Percentiles rank a stretch among this genome's conserved stretches.
Conservation (phyloP, 306 rosid genomes). For the Prunus kanzakura region DNA sequence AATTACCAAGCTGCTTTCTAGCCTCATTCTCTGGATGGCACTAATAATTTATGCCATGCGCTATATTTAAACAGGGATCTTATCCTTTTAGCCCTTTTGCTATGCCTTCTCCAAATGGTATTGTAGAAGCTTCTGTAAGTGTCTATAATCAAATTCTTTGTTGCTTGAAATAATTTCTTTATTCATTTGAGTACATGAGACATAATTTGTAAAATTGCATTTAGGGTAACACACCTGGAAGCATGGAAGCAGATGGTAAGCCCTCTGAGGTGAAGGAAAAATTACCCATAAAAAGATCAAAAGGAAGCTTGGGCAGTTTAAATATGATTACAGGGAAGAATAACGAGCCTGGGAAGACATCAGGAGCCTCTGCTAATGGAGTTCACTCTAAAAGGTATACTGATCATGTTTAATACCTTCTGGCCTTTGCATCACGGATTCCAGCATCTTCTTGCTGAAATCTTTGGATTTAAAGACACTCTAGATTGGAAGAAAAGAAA, state of each 20-base stretch:
- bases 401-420: conserved; percentile 1
- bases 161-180: neutral
- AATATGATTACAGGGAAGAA: conserved; percentile 96
- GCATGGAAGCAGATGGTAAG: conserved; percentile 78
- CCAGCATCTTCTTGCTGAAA: neutral
- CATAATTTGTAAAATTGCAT: conserved; percentile 32
- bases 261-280: conserved; percentile 89
- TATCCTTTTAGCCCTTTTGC: conserved; percentile 97
- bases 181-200: conserved; percentile 18
- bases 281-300: conserved; percentile 91
- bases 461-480: neutral
- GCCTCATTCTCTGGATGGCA: conserved; percentile 21
- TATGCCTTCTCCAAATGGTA: conserved; percentile 89
- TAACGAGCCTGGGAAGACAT: conserved; percentile 67
- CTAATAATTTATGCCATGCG: conserved; percentile 15
- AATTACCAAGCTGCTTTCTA: conserved; percentile 20
- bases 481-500: neutral
- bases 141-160: conserved; percentile 13
- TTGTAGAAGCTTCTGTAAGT: conserved; percentile 90
- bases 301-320: conserved; percentile 97
- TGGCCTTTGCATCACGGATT: neutral
- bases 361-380: conserved; percentile 81
- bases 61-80: conserved; percentile 63
- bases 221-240: conserved; percentile 83
- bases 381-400: conserved; percentile 81